A percentile compares a stretch with the other conserved stretches of the same genome.
phyloP scores from a whole-genome alignment of 371 early-diverging fungal species.

The Coemansia sp. region DNA sequence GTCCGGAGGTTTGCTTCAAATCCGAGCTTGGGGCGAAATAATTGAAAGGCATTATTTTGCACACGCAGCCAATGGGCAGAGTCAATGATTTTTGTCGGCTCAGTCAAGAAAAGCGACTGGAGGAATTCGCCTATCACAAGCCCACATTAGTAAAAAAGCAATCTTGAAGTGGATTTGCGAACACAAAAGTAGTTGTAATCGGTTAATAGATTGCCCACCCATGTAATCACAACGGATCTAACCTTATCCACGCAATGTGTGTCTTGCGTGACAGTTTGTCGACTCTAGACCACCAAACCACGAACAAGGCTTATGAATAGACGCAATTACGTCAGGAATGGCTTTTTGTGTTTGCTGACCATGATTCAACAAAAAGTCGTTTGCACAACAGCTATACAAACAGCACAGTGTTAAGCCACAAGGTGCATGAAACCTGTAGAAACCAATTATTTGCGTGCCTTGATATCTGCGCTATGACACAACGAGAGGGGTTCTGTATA shows the following conservation, averaged over 20 bases:
- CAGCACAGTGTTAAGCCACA: not conserved
- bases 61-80: too few relatives aligned
- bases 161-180: not conserved
- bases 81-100: too few relatives aligned
- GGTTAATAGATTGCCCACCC: not conserved
- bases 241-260: too few relatives aligned
- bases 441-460: not conserved
- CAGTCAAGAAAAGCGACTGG: not conserved
- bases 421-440: not conserved
- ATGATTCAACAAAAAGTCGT: not conserved
- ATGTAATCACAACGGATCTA: too few relatives aligned
- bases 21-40: not conserved
- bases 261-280: too few relatives aligned
- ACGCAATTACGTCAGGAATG: not conserved
- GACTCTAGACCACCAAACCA: too few relatives aligned
- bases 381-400: not conserved
- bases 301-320: too few relatives aligned
- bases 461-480: not conserved
- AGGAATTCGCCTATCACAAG: not conserved
- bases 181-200: not conserved
- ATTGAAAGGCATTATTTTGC: too few relatives aligned
- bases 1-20: not conserved
- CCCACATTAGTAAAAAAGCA: not conserved
- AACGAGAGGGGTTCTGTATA: not conserved
- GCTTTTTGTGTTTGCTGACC: not conserved